Percentiles rank a stretch among this genome's conserved stretches.
Evolutionary conservation across 192 early-diverging fungal genomes (phyloP).

Genomic region (Haplosporangium gracile): DNA sequence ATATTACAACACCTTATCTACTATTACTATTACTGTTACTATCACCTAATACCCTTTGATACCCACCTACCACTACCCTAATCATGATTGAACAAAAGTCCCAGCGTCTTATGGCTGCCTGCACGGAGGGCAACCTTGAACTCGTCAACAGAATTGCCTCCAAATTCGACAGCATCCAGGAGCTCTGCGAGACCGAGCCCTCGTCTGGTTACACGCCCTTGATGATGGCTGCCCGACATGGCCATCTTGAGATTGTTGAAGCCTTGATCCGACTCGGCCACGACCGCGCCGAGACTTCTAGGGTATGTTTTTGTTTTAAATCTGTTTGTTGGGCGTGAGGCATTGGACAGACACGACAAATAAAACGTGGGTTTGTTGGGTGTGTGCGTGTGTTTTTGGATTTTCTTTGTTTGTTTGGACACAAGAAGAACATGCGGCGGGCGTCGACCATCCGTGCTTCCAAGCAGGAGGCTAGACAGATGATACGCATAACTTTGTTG

Average conservation of each 20-base stretch:
- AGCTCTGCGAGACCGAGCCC: constrained; percentile 41
- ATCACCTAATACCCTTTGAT: not conserved
- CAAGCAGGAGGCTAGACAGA: not conserved
- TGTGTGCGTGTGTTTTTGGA: not conserved
- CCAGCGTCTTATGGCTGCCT: constrained; percentile 43
- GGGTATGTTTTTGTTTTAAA: constrained; percentile 18
- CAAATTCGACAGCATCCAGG: constrained; percentile 39
- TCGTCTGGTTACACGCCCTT: constrained; percentile 39
- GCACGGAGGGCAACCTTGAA: constrained; percentile 43
- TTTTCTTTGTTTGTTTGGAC: not conserved
- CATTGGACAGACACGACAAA: not conserved
- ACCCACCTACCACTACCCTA: not conserved
- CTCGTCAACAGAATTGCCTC: constrained; percentile 47
- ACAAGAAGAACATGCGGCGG: not conserved
- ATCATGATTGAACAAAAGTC: constrained; percentile 50
- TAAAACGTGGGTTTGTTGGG: not conserved
- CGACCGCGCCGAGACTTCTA: constrained; percentile 41
- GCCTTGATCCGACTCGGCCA: constrained; percentile 46
- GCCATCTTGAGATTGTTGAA: constrained; percentile 44
- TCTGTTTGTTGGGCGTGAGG: constrained; percentile 1
- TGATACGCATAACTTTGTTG: not conserved
- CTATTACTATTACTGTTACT: not conserved
- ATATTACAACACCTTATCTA: not conserved
- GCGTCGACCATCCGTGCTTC: not conserved
- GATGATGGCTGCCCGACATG: constrained; percentile 53